Conservation (phyloP, 352 stramenopile species). For the Halophytophthora polymorphica region DNA sequence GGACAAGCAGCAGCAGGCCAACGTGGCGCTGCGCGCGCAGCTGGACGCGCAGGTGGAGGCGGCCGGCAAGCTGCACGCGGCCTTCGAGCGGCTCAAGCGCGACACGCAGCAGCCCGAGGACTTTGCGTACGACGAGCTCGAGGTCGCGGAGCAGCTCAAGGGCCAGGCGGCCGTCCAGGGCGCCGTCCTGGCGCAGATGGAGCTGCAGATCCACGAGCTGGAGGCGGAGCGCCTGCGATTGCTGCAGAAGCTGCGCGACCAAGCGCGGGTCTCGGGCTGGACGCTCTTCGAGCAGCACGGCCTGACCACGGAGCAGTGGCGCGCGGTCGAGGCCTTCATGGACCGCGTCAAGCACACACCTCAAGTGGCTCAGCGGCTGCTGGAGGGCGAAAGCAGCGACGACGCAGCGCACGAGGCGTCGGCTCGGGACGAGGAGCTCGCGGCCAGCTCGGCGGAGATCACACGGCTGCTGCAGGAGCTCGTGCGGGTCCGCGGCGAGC, state of each 20-base stretch:
- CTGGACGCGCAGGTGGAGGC: slow-evolving; percentile 65
- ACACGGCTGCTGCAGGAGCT: slow-evolving; percentile 33
- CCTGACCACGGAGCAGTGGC: slow-evolving; percentile 53
- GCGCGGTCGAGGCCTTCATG: slow-evolving; percentile 64
- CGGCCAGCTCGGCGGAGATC: slow-evolving; percentile 26
- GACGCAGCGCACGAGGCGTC: neutral
- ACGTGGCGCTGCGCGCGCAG: slow-evolving; percentile 52
- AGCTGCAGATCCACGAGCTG: slow-evolving; percentile 59
- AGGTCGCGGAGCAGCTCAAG: slow-evolving; percentile 47
- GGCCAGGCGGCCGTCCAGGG: slow-evolving; percentile 55
- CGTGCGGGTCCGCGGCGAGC: slow-evolving; percentile 26
- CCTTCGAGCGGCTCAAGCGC: slow-evolving; percentile 58
- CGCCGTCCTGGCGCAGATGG: slow-evolving; percentile 54
- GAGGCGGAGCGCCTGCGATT: slow-evolving; percentile 59
- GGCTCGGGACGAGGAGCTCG: slow-evolving; percentile 20
- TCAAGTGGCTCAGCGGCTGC: slow-evolving; percentile 44
- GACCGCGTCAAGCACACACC: slow-evolving; percentile 55
- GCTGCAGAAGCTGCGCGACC: slow-evolving; percentile 54
- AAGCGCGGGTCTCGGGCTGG: slow-evolving; percentile 40
- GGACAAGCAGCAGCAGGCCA: slow-evolving; percentile 53
- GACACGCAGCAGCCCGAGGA: slow-evolving; percentile 40
- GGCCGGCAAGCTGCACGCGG: slow-evolving; percentile 44
- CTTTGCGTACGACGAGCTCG: slow-evolving; percentile 66
- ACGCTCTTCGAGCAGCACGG: slow-evolving; percentile 60
- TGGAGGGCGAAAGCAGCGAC: slow-evolving; percentile 11